phyloP scores from a whole-genome alignment of 352 stramenopile genomes.

The Globisporangium recalcitrans region DNA sequence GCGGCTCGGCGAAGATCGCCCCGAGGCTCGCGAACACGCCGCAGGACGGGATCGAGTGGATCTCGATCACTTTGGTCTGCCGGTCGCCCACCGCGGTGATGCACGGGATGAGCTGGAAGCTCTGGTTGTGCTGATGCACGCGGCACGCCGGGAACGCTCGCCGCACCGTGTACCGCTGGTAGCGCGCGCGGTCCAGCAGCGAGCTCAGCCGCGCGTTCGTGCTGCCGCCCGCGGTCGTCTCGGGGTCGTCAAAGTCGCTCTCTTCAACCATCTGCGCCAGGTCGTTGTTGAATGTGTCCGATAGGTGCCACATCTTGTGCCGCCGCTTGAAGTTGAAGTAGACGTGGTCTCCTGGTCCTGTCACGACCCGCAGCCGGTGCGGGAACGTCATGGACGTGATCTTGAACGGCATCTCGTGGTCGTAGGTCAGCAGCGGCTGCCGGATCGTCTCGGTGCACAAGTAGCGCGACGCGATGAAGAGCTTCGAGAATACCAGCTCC shows the following conservation, averaged over 20 bases:
- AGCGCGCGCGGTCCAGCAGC: conserved; percentile 1
- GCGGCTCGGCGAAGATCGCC: conserved; percentile 13
- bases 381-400: conserved; percentile 16
- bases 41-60: conserved; percentile 16
- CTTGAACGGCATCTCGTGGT: conserved; percentile 24
- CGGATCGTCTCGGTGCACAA: conserved; percentile 21
- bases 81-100: conserved; percentile 16
- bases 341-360: conserved; percentile 16
- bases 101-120: conserved; percentile 22
- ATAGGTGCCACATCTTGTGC: conserved; percentile 16
- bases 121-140: conserved; percentile 21
- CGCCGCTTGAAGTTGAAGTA: conserved; percentile 19
- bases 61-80: conserved; percentile 8
- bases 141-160: conserved; percentile 23
- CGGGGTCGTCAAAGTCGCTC: neutral
- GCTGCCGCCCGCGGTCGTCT: neutral
- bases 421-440: conserved; percentile 23
- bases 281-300: conserved; percentile 22
- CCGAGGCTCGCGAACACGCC: conserved; percentile 19
- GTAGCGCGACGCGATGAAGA: conserved; percentile 21
- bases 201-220: neutral
- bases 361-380: conserved; percentile 15
- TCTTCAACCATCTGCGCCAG: conserved; percentile 16
- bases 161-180: conserved; percentile 16
- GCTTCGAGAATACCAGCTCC: conserved; percentile 19